These are phyloP conservation scores for Dryas alaskensis DNA, from an alignment of 306 rosid species.

Conservation along the genomic window DNA sequence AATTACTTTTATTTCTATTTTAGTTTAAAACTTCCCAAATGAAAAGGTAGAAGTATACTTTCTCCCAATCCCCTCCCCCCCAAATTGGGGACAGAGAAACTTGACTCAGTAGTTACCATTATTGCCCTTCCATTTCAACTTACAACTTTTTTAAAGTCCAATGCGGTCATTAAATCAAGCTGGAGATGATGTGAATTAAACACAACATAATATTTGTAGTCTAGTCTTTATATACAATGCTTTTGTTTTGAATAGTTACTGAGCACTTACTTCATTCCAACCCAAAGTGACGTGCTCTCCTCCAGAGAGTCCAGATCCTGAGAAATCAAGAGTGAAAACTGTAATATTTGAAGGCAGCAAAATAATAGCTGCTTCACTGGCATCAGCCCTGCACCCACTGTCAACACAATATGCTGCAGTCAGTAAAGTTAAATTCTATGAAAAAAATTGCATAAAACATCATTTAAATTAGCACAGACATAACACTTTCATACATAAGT, in stretches of 20 bases:
- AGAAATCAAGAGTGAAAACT: slow-evolving; percentile 89
- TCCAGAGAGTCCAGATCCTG: slow-evolving; percentile 96
- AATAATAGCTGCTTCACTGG: slow-evolving; percentile 90
- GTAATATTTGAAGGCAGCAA: slow-evolving; percentile 95
- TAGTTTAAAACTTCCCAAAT: too few species aligned
- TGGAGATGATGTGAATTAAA: neutral
- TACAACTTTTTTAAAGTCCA: neutral
- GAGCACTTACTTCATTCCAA: slow-evolving; percentile 85
- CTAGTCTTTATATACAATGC: neutral
- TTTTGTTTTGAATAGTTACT: slow-evolving; percentile 20
- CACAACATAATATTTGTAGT: neutral
- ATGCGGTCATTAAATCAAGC: neutral
- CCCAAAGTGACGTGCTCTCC: slow-evolving; percentile 96
- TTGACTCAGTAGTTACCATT: too few species aligned
- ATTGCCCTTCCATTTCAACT: too few species aligned
- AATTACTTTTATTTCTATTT: too few species aligned
- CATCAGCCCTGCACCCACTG: slow-evolving; percentile 99
- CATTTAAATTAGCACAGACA: slow-evolving; percentile 14
- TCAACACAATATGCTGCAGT: slow-evolving; percentile 31
- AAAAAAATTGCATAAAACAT: neutral
- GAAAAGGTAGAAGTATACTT: too few species aligned
- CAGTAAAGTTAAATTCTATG: slow-evolving; percentile 21
- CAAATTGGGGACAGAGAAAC: too few species aligned
- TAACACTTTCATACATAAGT: slow-evolving; percentile 8
- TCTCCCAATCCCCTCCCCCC: too few species aligned